Conservation (phyloP, 257 asterid species). For the Nemophila menziesii region DNA sequence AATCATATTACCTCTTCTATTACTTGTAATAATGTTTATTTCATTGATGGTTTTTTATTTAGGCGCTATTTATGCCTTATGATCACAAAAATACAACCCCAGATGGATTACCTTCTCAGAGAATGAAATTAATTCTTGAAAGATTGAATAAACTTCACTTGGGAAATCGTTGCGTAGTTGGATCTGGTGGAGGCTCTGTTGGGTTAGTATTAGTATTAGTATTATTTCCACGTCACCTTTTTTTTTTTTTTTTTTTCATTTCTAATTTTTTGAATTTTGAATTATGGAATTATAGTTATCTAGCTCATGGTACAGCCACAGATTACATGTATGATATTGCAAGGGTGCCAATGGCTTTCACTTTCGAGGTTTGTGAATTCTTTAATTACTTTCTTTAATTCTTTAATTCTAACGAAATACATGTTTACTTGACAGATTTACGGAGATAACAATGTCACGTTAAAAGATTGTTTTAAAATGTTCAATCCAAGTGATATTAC, state of each 20-base stretch:
- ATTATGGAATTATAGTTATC: conserved; percentile 41
- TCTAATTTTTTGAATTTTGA: not conserved
- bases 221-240: not conserved
- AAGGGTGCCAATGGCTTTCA: conserved; percentile 94
- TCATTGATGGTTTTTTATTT: conserved; percentile 9
- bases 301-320: conserved; percentile 98
- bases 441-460: conserved; percentile 76
- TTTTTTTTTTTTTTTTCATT: not conserved
- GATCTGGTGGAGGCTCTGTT: conserved; percentile 99
- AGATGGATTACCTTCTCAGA: conserved; percentile 63
- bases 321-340: conserved; percentile 91
- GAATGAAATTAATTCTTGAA: conserved; percentile 76
- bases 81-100: conserved; percentile 98
- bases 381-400: not conserved
- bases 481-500: conserved; percentile 81
- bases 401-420: conserved; percentile 3
- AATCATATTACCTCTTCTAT: no score
- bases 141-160: conserved; percentile 75
- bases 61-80: conserved; percentile 98
- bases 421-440: conserved; percentile 51
- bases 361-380: conserved; percentile 63
- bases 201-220: conserved; percentile 51
- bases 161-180: conserved; percentile 70
- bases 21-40: conserved; percentile 4
- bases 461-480: conserved; percentile 91